phyloP scores from a whole-genome alignment of 1,284 basidiomycete genomes.

The Thelephora terrestris region DNA sequence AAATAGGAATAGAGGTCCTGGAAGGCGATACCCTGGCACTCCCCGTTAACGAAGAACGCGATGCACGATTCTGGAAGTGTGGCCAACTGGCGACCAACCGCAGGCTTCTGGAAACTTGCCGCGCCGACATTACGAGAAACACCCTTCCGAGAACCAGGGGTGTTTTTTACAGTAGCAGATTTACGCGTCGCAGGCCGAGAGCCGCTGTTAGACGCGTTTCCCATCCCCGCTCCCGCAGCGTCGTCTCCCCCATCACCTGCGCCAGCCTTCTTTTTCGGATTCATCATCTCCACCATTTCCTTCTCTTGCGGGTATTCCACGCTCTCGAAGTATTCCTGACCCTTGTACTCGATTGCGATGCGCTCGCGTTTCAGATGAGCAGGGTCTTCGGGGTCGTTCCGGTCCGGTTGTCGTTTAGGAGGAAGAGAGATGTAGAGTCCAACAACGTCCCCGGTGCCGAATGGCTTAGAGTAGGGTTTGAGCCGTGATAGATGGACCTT shows the following conservation, averaged over 20 bases:
- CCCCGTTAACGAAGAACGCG: conserved; percentile 90
- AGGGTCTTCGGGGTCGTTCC: conserved; percentile 57
- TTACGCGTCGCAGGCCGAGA: conserved; percentile 50
- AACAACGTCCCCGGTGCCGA: conserved; percentile 79
- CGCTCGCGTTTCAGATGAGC: conserved; percentile 77
- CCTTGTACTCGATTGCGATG: conserved; percentile 89
- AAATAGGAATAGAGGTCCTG: conserved; percentile 86
- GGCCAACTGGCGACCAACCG: conserved; percentile 52
- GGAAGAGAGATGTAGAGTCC: conserved; percentile 93
- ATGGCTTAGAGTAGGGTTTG: conserved; percentile 66
- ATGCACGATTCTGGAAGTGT: conserved; percentile 67
- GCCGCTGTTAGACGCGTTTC: conserved; percentile 27
- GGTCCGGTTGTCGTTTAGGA: conserved; percentile 41
- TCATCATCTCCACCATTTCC: conserved; percentile 88
- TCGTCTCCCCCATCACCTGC: not conserved
- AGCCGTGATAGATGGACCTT: conserved; percentile 81
- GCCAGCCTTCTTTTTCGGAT: conserved; percentile 32
- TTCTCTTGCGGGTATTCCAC: conserved; percentile 87
- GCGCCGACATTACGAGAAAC: not conserved
- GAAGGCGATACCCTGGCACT: conserved; percentile 80
- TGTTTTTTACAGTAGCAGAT: conserved; percentile 52
- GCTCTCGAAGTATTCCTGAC: conserved; percentile 94
- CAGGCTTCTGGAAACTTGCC: conserved; percentile 9
- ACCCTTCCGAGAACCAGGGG: conserved; percentile 32
- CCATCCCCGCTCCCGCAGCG: not conserved